These are phyloP conservation scores for Xerocomus minutiporus DNA, from an alignment of 1,284 basidiomycete species.

Conservation along the genomic window DNA sequence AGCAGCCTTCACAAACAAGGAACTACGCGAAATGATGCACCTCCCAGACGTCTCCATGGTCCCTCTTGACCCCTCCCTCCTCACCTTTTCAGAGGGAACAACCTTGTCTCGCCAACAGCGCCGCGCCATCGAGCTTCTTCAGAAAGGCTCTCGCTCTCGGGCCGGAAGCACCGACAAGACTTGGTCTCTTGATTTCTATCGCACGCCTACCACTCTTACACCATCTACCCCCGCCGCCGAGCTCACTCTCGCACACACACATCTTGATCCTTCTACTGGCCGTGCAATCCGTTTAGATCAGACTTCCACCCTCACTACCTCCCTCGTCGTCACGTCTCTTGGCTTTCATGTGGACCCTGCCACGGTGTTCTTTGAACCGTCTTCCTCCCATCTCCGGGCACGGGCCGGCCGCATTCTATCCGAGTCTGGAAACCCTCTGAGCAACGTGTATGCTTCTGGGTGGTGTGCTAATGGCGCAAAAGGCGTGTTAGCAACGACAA, in stretches of 20 bases:
- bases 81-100: conserved; percentile 36
- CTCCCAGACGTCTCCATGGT: conserved; percentile 70
- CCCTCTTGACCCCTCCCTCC: conserved; percentile 48
- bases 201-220: conserved; percentile 57
- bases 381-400: conserved; percentile 52
- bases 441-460: conserved; percentile 85
- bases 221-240: conserved; percentile 31
- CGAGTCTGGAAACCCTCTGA: conserved; percentile 38
- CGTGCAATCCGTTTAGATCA: conserved; percentile 61
- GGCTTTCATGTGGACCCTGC: conserved; percentile 78
- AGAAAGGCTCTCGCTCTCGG: conserved; percentile 58
- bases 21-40: conserved; percentile 86
- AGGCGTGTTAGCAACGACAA: conserved; percentile 90
- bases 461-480: conserved; percentile 92
- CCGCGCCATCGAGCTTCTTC: conserved; percentile 62
- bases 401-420: conserved; percentile 50
- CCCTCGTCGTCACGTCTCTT: conserved; percentile 83
- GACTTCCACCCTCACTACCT: conserved; percentile 53
- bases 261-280: conserved; percentile 45
- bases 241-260: conserved; percentile 57
- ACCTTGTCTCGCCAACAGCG: conserved; percentile 60
- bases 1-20: conserved; percentile 92
- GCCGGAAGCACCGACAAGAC: conserved; percentile 52
- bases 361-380: conserved; percentile 49
- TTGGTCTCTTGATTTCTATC: conserved; percentile 82